Evolutionary conservation across 768 basidiomycete genomes (phyloP), one percentile per base, ranked within the genome.

Genomic region (Pleurotus giganteus): DNA sequence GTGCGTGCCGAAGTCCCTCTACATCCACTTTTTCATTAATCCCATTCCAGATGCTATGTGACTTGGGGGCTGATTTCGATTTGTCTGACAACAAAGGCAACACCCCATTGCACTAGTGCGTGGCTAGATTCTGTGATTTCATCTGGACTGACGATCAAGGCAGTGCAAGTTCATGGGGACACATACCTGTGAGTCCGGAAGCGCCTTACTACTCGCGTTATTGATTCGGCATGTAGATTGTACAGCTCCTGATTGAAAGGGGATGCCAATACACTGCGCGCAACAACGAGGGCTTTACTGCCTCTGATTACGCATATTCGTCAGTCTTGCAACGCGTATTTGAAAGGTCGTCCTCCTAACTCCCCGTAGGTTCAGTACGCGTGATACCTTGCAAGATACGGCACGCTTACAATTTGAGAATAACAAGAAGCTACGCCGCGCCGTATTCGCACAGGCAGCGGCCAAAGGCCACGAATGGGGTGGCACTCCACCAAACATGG

Each of bases 231-330:
- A 29, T 50, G 15, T 64, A 92, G 83, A 81, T 92, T 41, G 86
- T 96, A 4, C 90, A 90, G 69, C 71, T 94, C 13, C 77, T 98
- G 44, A 90, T 98, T 56, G 91, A 94, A 67, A 79, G 90, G 57
- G 94, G 95, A 0, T 95, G 92, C 63, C 87, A 88, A 63, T 91
- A 84, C 66, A 74, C 82, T 24, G 86, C 86, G 19, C 82, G 88
- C 59, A 98, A 98, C 66, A 93, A 94, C 57, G 85, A 91, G 58
- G 94, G 94, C 0, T 97, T 94, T 67, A 91, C 90, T 8, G 88
- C 95, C 8, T 86, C 87, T 0, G 95, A 98, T 71, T 97, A 95
- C 68, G 92, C 94, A 13, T 97, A 91, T 67, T 91, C 89, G 83
- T 90, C 65, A 57, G 87, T 78, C 26, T 53, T 37, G 53, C 12